Conservation (phyloP, 345 rosid genomes). For the Ailanthus altissimus region DNA sequence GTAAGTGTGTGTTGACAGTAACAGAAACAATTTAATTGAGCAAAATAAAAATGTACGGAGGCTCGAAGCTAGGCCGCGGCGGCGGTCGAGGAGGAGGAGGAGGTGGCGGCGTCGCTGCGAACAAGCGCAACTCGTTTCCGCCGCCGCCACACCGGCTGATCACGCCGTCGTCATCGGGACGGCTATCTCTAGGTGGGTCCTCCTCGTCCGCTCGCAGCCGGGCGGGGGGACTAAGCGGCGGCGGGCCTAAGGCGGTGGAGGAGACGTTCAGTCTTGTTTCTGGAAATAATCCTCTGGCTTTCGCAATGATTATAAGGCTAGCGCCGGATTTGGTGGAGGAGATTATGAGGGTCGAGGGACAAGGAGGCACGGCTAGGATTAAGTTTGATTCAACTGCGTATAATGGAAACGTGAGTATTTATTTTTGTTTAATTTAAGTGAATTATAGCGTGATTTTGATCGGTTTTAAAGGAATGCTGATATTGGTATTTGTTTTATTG, state of each 20-base stretch:
- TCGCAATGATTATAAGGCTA: constrained; percentile 74
- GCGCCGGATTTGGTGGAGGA: constrained; percentile 90
- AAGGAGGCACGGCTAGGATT: constrained; percentile 74
- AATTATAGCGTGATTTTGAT: background rate
- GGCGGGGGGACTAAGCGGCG: background rate
- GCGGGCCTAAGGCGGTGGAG: constrained; percentile 38
- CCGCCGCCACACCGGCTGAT: constrained; percentile 38
- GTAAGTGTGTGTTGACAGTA: background rate
- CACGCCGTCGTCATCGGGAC: constrained; percentile 29
- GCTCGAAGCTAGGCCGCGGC: constrained; percentile 53
- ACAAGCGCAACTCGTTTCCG: constrained; percentile 50
- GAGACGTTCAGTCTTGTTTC: constrained; percentile 73
- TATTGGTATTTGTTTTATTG: background rate
- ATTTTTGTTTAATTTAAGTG: background rate
- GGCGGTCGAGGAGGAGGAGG: constrained; percentile 44
- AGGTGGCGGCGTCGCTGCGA: constrained; percentile 37
- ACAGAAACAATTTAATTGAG: background rate
- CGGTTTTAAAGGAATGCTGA: background rate
- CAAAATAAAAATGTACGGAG: constrained; percentile 38
- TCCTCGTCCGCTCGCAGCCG: constrained; percentile 34
- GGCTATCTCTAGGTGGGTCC: constrained; percentile 17
- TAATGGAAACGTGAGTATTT: constrained; percentile 76
- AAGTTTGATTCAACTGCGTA: constrained; percentile 76
- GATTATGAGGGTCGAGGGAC: constrained; percentile 75
- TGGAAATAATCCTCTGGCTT: constrained; percentile 59